phyloP scores from a whole-genome alignment of 345 rosid species.

The Eucalyptus regnans region DNA sequence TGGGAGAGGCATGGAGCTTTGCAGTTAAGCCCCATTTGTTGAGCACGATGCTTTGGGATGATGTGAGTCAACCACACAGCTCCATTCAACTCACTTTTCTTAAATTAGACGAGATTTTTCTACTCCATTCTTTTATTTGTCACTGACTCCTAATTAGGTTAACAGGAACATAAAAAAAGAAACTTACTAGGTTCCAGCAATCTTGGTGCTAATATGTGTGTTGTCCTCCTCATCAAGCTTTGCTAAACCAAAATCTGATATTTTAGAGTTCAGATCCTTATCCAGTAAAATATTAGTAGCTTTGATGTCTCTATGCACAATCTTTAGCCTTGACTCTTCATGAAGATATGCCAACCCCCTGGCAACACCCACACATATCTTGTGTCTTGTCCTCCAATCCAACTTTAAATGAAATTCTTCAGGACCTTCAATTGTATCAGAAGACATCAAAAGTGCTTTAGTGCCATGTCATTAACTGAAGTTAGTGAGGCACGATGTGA shows the following conservation, averaged over 20 bases:
- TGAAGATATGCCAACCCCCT: constrained; percentile 23
- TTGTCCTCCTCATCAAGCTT: constrained; percentile 20
- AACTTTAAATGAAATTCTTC: not conserved
- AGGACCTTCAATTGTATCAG: not conserved
- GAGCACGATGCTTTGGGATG: not conserved
- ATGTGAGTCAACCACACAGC: not conserved
- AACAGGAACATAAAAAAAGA: not conserved
- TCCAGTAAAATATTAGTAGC: constrained; percentile 21
- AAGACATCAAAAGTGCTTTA: not conserved
- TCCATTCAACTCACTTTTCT: not conserved
- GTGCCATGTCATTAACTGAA: not conserved
- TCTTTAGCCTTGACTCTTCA: constrained; percentile 20
- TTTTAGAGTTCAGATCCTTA: constrained; percentile 11
- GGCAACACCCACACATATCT: constrained; percentile 18
- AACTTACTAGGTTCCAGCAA: constrained; percentile 21
- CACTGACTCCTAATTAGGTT: not conserved
- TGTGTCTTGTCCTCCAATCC: constrained; percentile 9
- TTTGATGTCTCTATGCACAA: constrained; percentile 30
- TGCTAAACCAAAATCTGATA: constrained; percentile 30
- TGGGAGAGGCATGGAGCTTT: not conserved
- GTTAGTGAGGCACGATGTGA: not conserved
- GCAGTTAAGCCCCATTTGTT: not conserved
- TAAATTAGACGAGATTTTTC: not conserved
- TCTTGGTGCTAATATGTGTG: constrained; percentile 18
- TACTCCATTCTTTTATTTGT: not conserved